Evolutionary conservation across 352 stramenopile species (phyloP).

Genomic region (Blastocystis sp.): DNA sequence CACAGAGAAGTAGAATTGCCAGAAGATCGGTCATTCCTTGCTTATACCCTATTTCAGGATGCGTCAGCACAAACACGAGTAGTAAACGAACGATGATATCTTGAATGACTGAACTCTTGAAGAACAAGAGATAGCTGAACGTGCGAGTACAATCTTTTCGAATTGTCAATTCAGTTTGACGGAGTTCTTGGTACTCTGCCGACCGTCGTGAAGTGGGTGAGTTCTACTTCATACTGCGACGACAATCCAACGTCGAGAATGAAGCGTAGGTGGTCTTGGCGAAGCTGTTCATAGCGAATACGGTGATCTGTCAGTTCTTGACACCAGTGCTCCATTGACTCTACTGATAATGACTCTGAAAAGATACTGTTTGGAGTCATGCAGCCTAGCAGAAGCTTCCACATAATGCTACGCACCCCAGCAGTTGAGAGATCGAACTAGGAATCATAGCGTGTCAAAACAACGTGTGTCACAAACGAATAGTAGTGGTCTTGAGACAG

Average conservation of each 20-base stretch:
- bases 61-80: slow-evolving; percentile 50
- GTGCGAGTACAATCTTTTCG: slow-evolving; percentile 50
- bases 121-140: slow-evolving; percentile 49
- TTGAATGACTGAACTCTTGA: slow-evolving; percentile 20
- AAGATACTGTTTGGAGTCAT: neutral
- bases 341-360: neutral
- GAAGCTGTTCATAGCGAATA: neutral
- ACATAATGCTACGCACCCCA: slow-evolving; percentile 2
- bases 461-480: neutral
- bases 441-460: neutral
- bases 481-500: neutral
- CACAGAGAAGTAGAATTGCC: slow-evolving; percentile 49
- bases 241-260: neutral
- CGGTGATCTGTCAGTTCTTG: neutral
- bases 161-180: neutral
- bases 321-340: neutral
- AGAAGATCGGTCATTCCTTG: slow-evolving; percentile 64
- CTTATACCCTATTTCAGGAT: slow-evolving; percentile 61
- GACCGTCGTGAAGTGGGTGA: neutral
- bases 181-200: neutral
- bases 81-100: slow-evolving; percentile 62
- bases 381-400: neutral
- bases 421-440: slow-evolving; percentile 22
- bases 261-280: neutral
- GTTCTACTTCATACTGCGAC: neutral